Evolutionary conservation across 2,329 filamentous ascomycete species (phyloP), one percentile per base, ranked within the genome.

Genomic region (Fusarium sp.): DNA sequence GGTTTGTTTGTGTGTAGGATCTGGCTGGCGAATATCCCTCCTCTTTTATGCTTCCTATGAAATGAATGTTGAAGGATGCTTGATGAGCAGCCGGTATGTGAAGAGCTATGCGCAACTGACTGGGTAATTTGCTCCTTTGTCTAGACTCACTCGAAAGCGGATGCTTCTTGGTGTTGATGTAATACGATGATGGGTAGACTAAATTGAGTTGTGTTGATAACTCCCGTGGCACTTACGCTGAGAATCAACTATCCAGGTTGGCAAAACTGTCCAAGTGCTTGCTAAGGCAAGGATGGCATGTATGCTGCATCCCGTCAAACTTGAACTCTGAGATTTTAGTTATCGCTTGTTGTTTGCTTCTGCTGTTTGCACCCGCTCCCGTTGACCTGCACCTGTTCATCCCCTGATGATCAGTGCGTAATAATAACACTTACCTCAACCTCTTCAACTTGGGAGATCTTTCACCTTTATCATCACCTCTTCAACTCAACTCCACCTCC

Each of bases 41-140:
- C 72, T 65, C 55, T 71, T 74, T 69, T 63, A 62, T 58, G 66
- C 20, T 29, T 29, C 27, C 10, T 59, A 58, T 64, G 33, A 34
- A 51, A 65, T 18, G 20, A 56, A 51, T 25, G 31, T 23, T 33
- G 16, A 25, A 66, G 58, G 38, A 46, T 53, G 55, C n/a, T 9
- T 44, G 31, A 44, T 2, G 29, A 49, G 44, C 14, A 49, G 23
- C 11, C 23, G 44, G 16, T 25, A 9, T n/a, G n/a, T 29, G n/a
- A 49, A 49, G 44, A 27, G 44, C 44, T 6, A 25, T 36, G 50
- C 10, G 14, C 16, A 54, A 6, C 27, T 18, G 20, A 20, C n/a
- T n/a, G 13, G 31, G 31, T n/a, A 49, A 16, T 49, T 49, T 49
- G 23, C n/a, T 49, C 10, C 23, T 29, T 29, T 27, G 20, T 49